Evolutionary conservation across 1,139 yeast genomes (phyloP), one percentile per base, ranked within the genome.

Genomic region (Chernovozyma aurita): DNA sequence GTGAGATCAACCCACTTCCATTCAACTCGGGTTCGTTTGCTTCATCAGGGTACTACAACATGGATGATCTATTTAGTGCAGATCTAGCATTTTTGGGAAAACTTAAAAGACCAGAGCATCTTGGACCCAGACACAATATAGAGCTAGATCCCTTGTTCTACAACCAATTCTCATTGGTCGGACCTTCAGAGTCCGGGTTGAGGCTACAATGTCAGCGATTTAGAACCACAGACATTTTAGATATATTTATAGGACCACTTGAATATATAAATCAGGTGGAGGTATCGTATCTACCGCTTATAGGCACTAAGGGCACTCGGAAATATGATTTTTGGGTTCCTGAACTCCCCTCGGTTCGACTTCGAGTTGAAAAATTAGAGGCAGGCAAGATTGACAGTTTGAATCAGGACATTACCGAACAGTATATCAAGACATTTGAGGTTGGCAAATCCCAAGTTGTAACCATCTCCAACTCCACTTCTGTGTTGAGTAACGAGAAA

Each of bases 51-150:
- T 61, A 65, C 43, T 70, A 70, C 40, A 45, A 50, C 3, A 63
- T 67, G 64, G 52, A 53, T 30, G 51, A 55, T 24, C 47, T 73
- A 3, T 76, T 73, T 43, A 60, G 58, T 27, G 52, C 73, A 2
- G 78, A 76, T 43, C 38, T 49, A 30, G 42, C 49, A 11, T 74
- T 55, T 48, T 35, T 38, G 7, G 38, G 49, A 2, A 61, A 73
- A 1, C 53, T 76, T 13, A 45, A 54, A 1, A 53, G 59, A 37
- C 81, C 81, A 1, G 15, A 28, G 3, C 55, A 69, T 41, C 41
- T 63, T 17, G 44, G 53, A 3, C 31, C 45, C 4, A 41, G 53
- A 18, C 59, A 57, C 36, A 59, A 50, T 32, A 55, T 69, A 3
- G 76, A 69, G 45, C 44, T 68, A 21, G 49, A 59, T 2, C 42